Conservation (phyloP, 805 yeast genomes). For the Wickerhamiella australiensis region DNA sequence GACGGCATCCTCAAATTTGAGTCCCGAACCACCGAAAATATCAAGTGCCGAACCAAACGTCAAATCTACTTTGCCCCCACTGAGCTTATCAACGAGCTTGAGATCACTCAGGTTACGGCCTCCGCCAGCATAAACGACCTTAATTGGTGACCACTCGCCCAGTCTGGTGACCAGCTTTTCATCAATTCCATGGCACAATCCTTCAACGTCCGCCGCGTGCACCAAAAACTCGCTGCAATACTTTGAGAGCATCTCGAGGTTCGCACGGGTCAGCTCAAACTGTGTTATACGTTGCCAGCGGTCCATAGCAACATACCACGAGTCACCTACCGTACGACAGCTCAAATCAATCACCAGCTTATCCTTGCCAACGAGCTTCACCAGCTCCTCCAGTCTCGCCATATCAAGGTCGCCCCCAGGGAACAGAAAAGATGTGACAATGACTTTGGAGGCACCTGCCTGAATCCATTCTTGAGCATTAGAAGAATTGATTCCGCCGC, state of each 20-base stretch:
- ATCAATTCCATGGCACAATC: conserved; percentile 87
- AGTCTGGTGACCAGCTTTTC: conserved; percentile 56
- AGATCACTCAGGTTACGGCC: conserved; percentile 67
- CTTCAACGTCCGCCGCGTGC: conserved; percentile 99
- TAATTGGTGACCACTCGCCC: conserved; percentile 67
- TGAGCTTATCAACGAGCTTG: conserved; percentile 48
- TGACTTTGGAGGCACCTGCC: conserved; percentile 71
- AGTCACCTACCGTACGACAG: conserved; percentile 44
- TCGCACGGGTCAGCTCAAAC: conserved; percentile 40
- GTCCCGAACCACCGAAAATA: conserved; percentile 82
- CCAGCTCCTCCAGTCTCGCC: conserved; percentile 42
- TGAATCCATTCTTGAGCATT: conserved; percentile 75
- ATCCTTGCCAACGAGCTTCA: conserved; percentile 45
- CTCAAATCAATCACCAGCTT: conserved; percentile 79
- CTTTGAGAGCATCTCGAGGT: conserved; percentile 41
- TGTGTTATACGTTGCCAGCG: conserved; percentile 90
- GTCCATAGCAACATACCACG: conserved; percentile 95
- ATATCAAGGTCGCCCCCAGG: conserved; percentile 45
- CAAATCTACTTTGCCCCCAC: conserved; percentile 75
- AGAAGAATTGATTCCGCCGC: conserved; percentile 74
- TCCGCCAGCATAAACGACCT: conserved; percentile 94
- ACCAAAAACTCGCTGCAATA: conserved; percentile 81
- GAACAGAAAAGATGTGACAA: conserved; percentile 85
- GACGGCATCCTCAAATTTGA: conserved; percentile 62
- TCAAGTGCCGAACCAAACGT: conserved; percentile 91